These are phyloP conservation scores for Quercus engelmannii DNA, from an alignment of 306 rosid genomes.

Conservation along the genomic window DNA sequence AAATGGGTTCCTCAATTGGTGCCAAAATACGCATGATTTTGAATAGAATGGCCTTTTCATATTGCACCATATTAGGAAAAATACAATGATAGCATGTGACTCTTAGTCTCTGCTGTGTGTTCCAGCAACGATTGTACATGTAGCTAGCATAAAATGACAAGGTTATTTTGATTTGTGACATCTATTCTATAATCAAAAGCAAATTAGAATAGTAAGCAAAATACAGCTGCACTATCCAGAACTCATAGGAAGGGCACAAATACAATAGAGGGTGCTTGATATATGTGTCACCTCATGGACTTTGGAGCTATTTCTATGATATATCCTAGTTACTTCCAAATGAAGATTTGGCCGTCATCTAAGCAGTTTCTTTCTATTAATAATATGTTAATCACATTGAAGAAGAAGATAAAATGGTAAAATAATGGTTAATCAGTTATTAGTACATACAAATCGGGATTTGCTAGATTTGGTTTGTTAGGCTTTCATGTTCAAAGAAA, in stretches of 20 bases:
- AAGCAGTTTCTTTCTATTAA: not conserved
- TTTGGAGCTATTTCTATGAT: not conserved
- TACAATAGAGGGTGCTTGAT: not conserved
- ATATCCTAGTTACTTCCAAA: not conserved
- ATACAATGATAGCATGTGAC: too few relatives aligned
- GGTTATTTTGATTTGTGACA: too few relatives aligned
- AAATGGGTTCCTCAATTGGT: too few relatives aligned
- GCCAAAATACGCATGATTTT: too few relatives aligned
- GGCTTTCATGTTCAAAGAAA: constrained; percentile 15
- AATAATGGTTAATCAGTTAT: constrained; percentile 4
- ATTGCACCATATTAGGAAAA: too few relatives aligned
- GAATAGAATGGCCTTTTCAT: too few relatives aligned
- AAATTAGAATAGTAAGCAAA: too few relatives aligned
- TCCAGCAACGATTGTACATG: too few relatives aligned
- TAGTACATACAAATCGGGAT: constrained; percentile 29
- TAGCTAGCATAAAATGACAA: too few relatives aligned
- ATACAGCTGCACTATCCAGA: not conserved
- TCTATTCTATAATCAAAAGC: too few relatives aligned
- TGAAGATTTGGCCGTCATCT: not conserved
- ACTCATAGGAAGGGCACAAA: not conserved
- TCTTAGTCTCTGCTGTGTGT: too few relatives aligned
- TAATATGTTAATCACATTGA: not conserved
- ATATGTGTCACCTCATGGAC: not conserved
- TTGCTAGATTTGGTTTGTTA: constrained; percentile 26
- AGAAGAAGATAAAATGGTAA: not conserved